Conservation (phyloP, 148 eudicot species). For the Chenopodium suecicum region DNA sequence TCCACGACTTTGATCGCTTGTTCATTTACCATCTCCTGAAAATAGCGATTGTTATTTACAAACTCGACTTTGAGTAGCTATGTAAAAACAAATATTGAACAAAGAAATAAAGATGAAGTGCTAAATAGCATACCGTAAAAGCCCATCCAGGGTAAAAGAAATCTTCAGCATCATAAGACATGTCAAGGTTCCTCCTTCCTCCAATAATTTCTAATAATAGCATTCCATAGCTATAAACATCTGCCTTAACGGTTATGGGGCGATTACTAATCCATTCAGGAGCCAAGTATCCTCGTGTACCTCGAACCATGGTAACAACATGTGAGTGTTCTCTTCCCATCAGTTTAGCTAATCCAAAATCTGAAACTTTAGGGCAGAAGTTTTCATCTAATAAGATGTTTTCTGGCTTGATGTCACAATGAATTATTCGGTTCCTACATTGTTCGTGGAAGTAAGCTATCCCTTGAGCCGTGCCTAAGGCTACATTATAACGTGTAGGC, state of each 20-base stretch:
- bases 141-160: constrained; percentile 98
- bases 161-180: constrained; percentile 62
- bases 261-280: constrained; percentile 96
- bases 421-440: constrained; percentile 82
- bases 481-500: constrained; percentile 79
- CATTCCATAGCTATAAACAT: constrained; percentile 94
- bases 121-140: constrained; percentile 48
- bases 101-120: neutral
- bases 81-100: neutral
- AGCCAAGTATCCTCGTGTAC: constrained; percentile 95
- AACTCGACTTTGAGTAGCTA: neutral
- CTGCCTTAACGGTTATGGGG: constrained; percentile 87
- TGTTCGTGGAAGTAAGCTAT: constrained; percentile 96
- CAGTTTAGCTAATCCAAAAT: constrained; percentile 85
- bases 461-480: constrained; percentile 86
- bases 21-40: constrained; percentile 64
- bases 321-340: constrained; percentile 82
- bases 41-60: neutral
- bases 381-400: constrained; percentile 81
- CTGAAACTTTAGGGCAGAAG: constrained; percentile 89
- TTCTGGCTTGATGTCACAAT: constrained; percentile 93
- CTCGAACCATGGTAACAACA: constrained; percentile 90
- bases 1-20: constrained; percentile 63
- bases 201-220: constrained; percentile 83
- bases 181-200: constrained; percentile 89